These are phyloP conservation scores for Inga leiocalycina DNA, from an alignment of 306 rosid species.

Conservation along the genomic window DNA sequence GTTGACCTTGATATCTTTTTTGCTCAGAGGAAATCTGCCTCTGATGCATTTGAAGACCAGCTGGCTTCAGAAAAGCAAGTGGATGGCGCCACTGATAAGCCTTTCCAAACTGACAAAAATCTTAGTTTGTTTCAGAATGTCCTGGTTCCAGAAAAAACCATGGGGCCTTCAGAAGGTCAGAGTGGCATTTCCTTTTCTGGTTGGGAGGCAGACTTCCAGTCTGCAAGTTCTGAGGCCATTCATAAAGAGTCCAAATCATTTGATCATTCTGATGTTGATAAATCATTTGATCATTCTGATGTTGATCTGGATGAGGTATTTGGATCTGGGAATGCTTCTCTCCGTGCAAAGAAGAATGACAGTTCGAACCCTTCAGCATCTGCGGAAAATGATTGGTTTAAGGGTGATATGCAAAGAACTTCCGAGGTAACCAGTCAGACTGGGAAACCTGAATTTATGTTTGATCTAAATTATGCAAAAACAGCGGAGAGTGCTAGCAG, in stretches of 20 bases:
- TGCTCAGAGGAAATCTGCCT: slow-evolving; percentile 40
- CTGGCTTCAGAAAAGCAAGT: slow-evolving; percentile 24
- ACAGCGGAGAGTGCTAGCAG: slow-evolving; percentile 41
- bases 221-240: slow-evolving; percentile 50
- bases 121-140: slow-evolving; percentile 68
- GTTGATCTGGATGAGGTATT: slow-evolving; percentile 52
- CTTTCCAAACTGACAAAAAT: slow-evolving; percentile 43
- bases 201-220: slow-evolving; percentile 76
- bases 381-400: slow-evolving; percentile 55
- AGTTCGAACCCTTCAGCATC: slow-evolving; percentile 49
- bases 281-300: slow-evolving; percentile 48
- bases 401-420: slow-evolving; percentile 54
- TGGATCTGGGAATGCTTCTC: slow-evolving; percentile 44
- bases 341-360: slow-evolving; percentile 40
- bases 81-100: slow-evolving; percentile 30
- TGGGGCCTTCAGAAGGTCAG: slow-evolving; percentile 44
- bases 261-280: slow-evolving; percentile 52
- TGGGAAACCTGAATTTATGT: slow-evolving; percentile 41
- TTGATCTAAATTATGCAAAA: slow-evolving; percentile 35
- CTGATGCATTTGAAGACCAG: slow-evolving; percentile 39
- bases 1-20: slow-evolving; percentile 61
- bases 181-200: slow-evolving; percentile 58
- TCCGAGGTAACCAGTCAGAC: slow-evolving; percentile 42
- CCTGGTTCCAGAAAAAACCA: slow-evolving; percentile 39
- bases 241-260: slow-evolving; percentile 45